A percentile compares a stretch with the other conserved stretches of the same genome.
phyloP scores from a whole-genome alignment of 495 filamentous ascomycete genomes.

The Clohesyomyces aquaticus region DNA sequence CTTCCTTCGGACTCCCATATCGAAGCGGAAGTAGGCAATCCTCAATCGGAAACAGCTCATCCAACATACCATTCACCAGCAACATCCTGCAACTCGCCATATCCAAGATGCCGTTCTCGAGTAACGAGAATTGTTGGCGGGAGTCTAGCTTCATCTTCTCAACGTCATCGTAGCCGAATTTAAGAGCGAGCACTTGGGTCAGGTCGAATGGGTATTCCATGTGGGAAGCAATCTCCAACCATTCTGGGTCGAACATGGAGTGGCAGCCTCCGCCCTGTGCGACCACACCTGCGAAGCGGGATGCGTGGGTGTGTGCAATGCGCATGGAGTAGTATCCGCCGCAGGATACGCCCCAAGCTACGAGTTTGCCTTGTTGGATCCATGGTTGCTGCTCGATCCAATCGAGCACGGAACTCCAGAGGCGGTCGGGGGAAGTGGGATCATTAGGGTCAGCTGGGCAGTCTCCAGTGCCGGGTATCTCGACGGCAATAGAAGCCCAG shows the following conservation, averaged over 20 bases:
- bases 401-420: constrained; percentile 33
- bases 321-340: constrained; percentile 41
- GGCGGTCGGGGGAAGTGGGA: constrained; percentile 25
- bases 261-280: constrained; percentile 36
- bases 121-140: constrained; percentile 6
- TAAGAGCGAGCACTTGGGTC: constrained; percentile 24
- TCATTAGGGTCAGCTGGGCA: constrained; percentile 32
- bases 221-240: constrained; percentile 21
- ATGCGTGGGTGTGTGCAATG: constrained; percentile 36
- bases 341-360: constrained; percentile 30
- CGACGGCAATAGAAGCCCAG: constrained; percentile 25
- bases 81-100: constrained; percentile 18
- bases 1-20: constrained; percentile 29
- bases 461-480: constrained; percentile 38
- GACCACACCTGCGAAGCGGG: constrained; percentile 26
- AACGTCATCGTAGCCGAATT: constrained; percentile 25
- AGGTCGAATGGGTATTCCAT: constrained; percentile 34
- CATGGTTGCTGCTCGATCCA: constrained; percentile 33
- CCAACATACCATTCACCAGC: constrained; percentile 30
- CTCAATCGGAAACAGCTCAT: constrained; percentile 35
- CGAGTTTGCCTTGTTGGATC: constrained; percentile 29
- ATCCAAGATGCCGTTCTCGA: constrained; percentile 29
- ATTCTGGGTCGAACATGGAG: constrained; percentile 35
- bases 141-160: constrained; percentile 28
- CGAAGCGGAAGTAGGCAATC: constrained; percentile 24